Base-by-base conservation (phyloP, 306 rosid genomes). In the Ormosia semicastrata region DNA sequence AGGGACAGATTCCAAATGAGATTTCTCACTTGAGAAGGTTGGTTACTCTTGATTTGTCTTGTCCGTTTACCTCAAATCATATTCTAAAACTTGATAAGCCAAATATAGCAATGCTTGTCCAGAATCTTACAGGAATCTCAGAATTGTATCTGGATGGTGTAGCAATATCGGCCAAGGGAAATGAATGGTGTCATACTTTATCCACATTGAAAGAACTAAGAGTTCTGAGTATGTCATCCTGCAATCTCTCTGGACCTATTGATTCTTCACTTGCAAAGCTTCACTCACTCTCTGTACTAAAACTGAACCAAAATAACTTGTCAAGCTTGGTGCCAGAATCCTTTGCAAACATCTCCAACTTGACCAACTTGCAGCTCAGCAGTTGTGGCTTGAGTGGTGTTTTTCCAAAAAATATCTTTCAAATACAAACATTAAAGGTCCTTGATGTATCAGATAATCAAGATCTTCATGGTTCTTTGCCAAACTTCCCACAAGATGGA, bases 61-160 rank as follows among this genome's bases (percentile, higher is more conserved):
- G 32, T 6, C 0, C 34, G 8, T 3, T 18, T 0, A 5, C 60
- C 12, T 15, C 82, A 29, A 2, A 7, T 2, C 34, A 57, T 2
- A 1, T 0, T 1, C 11, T 50, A 13, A 14, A 62, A 37, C 80
- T 85, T 59, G 75, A 80, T 71, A 80, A 33, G 8, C 77, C 78
- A 66, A 49, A 49, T 77, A 6, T 88, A 2, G 34, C 15, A 2
- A 14, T 74, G 47, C 13, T 87, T 13, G 1, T 87, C 10, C 41
- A 77, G 8, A 87, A 87, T 49, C 71, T 93, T 24, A 37, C 76
- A 1, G 7, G 80, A 32, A 85, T 93, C 18, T 3, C 0, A 12
- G 86, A 81, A 54, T 59, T 89, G 3, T 30, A 66, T 86, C 84
- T 93, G 0, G 94, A 91, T 86, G 89, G 92, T 47, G 79, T 86